Evolutionary conservation across 306 rosid genomes (phyloP).

Genomic region (Luffa acutangula): DNA sequence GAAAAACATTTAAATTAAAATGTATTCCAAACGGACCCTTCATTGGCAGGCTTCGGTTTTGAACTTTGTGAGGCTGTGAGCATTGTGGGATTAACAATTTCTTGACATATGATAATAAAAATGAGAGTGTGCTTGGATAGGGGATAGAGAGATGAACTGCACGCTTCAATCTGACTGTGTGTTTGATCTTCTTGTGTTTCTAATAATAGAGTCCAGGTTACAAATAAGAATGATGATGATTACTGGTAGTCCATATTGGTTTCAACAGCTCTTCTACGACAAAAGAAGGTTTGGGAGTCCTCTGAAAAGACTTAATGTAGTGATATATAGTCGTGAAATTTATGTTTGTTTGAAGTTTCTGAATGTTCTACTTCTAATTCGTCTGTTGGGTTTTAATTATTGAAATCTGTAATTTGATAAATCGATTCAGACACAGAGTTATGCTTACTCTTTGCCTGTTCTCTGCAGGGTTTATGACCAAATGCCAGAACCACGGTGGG

Average conservation of each 20-base stretch:
- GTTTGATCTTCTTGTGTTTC: not conserved
- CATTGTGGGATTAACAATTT: not conserved
- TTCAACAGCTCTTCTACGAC: not conserved
- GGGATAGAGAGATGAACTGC: not conserved
- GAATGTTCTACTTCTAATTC: too few relatives aligned
- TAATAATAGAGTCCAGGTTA: not conserved
- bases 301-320: not conserved
- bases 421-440: not conserved
- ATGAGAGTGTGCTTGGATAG: not conserved
- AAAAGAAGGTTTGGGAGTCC: not conserved
- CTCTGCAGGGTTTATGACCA: conserved; percentile 90
- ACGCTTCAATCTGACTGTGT: not conserved
- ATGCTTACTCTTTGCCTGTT: not conserved
- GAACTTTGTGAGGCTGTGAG: not conserved
- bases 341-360: not conserved
- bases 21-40: too few relatives aligned
- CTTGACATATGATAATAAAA: not conserved
- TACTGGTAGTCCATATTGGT: not conserved
- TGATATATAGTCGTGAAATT: not conserved
- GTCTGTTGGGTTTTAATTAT: not conserved
- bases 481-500: conserved; percentile 99
- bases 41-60: not conserved
- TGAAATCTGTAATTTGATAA: not conserved
- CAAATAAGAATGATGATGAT: not conserved
- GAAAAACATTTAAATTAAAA: too few relatives aligned